Evolutionary conservation across 306 rosid species (phyloP), one percentile per base, ranked within the genome.

Genomic region (Prosopis cineraria): DNA sequence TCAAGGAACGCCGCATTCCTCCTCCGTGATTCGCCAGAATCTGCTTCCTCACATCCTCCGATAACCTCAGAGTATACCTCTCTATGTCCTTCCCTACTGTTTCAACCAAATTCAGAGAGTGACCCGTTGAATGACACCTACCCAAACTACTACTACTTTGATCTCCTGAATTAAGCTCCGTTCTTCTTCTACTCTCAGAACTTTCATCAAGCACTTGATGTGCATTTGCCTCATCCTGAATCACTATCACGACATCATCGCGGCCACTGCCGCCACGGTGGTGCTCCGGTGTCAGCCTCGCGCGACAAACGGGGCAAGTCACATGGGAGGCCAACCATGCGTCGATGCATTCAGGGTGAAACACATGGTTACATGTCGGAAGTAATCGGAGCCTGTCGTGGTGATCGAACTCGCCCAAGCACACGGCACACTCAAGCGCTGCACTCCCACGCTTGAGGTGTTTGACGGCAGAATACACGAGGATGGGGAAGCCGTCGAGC

Each of bases 231-330:
- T 22, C 31, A 24, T 55, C 30, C 5, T 6, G 62, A 55, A 55
- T 55, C 10, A 52, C 29, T n/a, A 52, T 20, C 58, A 52, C 58
- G 20, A n/a, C 58, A 8, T 52, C 27, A 10, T 16, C n/a, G n/a
- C 7, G 2, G 19, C 39, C 14, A 0, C 12, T 41, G 17, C 16
- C 47, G 2, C 27, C 27, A 3, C 19, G 0, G 10, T 6, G 27
- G 58, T 52, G 58, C 12, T 2, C 27, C 25, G 58, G 27, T 27
- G 58, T 52, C 9, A 52, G 85, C 25, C 70, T 69, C 2, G 85
- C 67, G 3, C 93, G 82, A 62, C 96, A 90, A 34, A 88, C 79
- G 0, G 96, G 93, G 40, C 96, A 90, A 3, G 96, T 90, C 45
- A 70, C 73, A 36, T 81, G 90, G 24, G 87, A 74, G 0, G 79